Percentiles rank a stretch among this genome's conserved stretches.
Evolutionary conservation across 352 stramenopile genomes (phyloP).

Genomic region (Saprolegnia diclina): DNA sequence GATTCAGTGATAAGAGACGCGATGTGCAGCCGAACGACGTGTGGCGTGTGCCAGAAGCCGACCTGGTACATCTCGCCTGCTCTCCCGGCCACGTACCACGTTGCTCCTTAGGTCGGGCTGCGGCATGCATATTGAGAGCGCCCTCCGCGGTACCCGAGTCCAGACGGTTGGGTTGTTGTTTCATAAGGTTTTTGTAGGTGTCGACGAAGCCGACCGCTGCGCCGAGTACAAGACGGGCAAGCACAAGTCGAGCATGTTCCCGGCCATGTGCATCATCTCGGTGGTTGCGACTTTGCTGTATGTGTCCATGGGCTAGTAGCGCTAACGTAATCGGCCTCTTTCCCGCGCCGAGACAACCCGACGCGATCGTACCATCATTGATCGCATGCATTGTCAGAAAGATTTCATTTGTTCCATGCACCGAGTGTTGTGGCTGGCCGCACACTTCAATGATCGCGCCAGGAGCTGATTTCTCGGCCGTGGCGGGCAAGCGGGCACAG

Average conservation of each 20-base stretch:
- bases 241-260: constrained; percentile 19
- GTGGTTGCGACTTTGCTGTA: neutral
- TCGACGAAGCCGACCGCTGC: constrained; percentile 2
- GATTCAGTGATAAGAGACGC: constrained; percentile 4
- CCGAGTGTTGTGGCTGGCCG: too few species aligned
- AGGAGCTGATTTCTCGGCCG: too few species aligned
- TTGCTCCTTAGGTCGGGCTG: constrained; percentile 5
- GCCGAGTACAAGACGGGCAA: constrained; percentile 18
- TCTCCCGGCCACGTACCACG: neutral
- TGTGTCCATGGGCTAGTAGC: neutral
- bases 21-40: constrained; percentile 22
- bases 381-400: too few species aligned
- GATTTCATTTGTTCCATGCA: too few species aligned
- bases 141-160: neutral
- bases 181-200: neutral
- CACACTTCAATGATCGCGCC: too few species aligned
- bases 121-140: constrained; percentile 27
- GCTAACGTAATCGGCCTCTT: neutral
- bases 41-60: constrained; percentile 20
- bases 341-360: too few species aligned
- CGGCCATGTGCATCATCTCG: neutral
- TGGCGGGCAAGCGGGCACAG: too few species aligned
- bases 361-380: too few species aligned
- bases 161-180: neutral
- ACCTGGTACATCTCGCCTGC: neutral